Percentiles rank a stretch among this genome's conserved stretches.
Evolutionary conservation across 495 filamentous ascomycete genomes (phyloP).

Genomic region (Corynascus novoguineensis): DNA sequence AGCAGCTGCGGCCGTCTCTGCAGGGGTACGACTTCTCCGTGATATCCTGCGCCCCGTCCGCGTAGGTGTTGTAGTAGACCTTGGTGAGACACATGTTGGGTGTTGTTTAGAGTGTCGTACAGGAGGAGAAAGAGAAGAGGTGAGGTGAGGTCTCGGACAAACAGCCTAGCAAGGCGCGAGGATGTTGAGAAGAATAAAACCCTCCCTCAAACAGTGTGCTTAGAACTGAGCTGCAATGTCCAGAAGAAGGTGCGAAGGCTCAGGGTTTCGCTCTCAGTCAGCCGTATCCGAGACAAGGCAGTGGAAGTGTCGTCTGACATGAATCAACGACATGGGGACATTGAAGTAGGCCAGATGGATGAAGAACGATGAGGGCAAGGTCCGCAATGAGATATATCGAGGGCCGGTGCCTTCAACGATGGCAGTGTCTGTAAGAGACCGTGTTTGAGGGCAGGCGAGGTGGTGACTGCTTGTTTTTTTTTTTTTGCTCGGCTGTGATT

Average conservation of each 20-base stretch:
- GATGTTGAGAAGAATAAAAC: constrained; percentile 1
- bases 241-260: constrained; percentile 23
- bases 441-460: constrained; percentile 17
- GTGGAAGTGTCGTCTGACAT: constrained; percentile 28
- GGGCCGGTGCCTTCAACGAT: background rate
- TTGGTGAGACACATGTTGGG: constrained; percentile 43
- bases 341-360: constrained; percentile 13
- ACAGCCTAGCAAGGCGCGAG: background rate
- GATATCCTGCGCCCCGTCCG: constrained; percentile 27
- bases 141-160: background rate
- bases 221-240: constrained; percentile 27
- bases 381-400: constrained; percentile 15
- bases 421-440: constrained; percentile 10
- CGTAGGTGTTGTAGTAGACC: constrained; percentile 33
- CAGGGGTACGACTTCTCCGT: constrained; percentile 29
- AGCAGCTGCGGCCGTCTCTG: constrained; percentile 23
- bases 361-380: constrained; percentile 7
- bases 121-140: background rate
- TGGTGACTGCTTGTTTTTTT: constrained; percentile 5
- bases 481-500: constrained; percentile 3
- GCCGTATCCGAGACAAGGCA: constrained; percentile 39
- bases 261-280: constrained; percentile 30
- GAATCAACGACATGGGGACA: constrained; percentile 43
- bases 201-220: background rate
- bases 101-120: constrained; percentile 15